A percentile compares a stretch with the other conserved stretches of the same genome.
Conservation (phyloP, 2,329 filamentous ascomycete species). For the Diplodia seriata region DNA sequence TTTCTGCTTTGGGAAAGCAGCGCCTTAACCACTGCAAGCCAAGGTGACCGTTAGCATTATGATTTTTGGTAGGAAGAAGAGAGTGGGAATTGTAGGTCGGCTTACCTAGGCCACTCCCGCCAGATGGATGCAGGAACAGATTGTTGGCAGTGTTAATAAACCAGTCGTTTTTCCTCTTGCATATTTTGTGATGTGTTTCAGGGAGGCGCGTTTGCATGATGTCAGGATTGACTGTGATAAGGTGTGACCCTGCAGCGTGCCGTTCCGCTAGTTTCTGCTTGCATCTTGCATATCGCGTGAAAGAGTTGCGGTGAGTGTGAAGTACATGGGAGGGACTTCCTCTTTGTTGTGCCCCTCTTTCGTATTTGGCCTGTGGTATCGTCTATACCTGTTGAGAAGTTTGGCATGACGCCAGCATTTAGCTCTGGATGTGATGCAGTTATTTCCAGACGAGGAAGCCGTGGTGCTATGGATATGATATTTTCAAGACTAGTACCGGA, state of each 20-base stretch:
- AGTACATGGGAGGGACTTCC: background rate
- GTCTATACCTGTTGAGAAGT: background rate
- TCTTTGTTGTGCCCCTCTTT: background rate
- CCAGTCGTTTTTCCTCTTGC: conserved; percentile 1
- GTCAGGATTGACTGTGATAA: background rate
- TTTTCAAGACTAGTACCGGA: background rate
- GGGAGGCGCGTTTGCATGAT: background rate
- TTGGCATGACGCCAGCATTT: background rate
- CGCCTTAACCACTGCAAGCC: conserved; percentile 49
- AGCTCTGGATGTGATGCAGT: background rate
- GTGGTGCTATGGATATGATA: background rate
- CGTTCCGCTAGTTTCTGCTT: background rate
- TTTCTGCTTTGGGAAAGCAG: conserved; percentile 46
- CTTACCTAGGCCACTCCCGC: conserved; percentile 28
- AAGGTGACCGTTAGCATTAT: background rate
- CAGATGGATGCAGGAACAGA: background rate
- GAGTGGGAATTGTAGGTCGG: background rate
- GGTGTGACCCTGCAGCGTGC: background rate
- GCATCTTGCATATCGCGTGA: background rate
- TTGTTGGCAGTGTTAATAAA: conserved; percentile 4
- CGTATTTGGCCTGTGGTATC: background rate
- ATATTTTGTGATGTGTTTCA: background rate
- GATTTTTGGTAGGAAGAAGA: background rate
- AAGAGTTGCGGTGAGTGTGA: background rate
- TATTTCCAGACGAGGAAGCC: background rate